Conservation (phyloP, 148 eudicot genomes). For the Tetragonia tetragonoides region DNA sequence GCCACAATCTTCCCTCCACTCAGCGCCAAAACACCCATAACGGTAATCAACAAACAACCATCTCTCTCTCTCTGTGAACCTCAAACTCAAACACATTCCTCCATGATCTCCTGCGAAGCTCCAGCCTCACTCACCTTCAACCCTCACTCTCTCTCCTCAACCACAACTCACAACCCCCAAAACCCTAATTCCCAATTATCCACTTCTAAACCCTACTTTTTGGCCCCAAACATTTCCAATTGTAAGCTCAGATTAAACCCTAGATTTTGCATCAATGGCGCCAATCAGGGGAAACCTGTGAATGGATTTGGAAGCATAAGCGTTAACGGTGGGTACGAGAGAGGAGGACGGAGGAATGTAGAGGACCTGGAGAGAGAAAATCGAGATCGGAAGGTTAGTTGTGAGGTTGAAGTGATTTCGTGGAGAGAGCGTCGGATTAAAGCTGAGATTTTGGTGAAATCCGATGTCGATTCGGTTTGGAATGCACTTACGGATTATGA, state of each 20-base stretch:
- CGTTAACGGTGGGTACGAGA: conserved; percentile 27
- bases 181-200: conserved; percentile 20
- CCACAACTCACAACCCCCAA: background rate
- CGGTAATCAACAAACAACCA: conserved; percentile 25
- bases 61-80: conserved; percentile 19
- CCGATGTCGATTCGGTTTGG: conserved; percentile 83
- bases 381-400: conserved; percentile 53
- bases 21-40: conserved; percentile 25
- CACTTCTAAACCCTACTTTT: conserved; percentile 6
- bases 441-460: conserved; percentile 61
- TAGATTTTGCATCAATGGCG: background rate
- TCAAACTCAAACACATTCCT: background rate
- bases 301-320: conserved; percentile 13
- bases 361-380: conserved; percentile 40
- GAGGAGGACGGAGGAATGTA: conserved; percentile 23
- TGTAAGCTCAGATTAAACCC: conserved; percentile 23
- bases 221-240: conserved; percentile 5
- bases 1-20: conserved; percentile 23
- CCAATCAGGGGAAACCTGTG: background rate
- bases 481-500: conserved; percentile 91
- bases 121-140: conserved; percentile 21
- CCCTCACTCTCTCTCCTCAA: conserved; percentile 20
- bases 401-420: conserved; percentile 88
- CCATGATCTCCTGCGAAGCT: conserved; percentile 24
- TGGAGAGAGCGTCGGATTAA: conserved; percentile 87